Conservation (phyloP, 371 early-diverging fungal genomes). For the Mortierella sp. region DNA sequence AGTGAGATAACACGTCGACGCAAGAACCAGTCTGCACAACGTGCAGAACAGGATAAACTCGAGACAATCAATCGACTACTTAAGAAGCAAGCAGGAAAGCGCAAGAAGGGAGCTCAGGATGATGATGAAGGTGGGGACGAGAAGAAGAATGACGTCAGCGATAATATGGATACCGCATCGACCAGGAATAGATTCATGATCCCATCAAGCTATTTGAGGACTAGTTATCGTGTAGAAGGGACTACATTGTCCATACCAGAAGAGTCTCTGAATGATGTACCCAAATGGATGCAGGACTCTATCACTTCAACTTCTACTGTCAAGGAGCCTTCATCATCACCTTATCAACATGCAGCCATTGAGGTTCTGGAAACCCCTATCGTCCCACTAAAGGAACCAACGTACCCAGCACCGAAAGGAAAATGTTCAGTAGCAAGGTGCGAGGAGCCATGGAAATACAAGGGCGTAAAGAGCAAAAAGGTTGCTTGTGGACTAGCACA, state of each 20-base stretch:
- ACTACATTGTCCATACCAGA: slow-evolving; percentile 52
- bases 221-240: slow-evolving; percentile 18
- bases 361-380: slow-evolving; percentile 31
- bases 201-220: slow-evolving; percentile 37
- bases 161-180: neutral
- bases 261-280: slow-evolving; percentile 32
- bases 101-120: slow-evolving; percentile 58
- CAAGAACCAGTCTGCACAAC: slow-evolving; percentile 82
- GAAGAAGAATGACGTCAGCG: slow-evolving; percentile 15
- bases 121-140: slow-evolving; percentile 52
- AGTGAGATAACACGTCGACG: slow-evolving; percentile 83
- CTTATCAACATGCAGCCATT: slow-evolving; percentile 16
- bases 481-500: slow-evolving; percentile 50
- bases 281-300: slow-evolving; percentile 36
- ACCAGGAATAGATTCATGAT: slow-evolving; percentile 19
- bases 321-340: neutral
- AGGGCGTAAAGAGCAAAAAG: slow-evolving; percentile 47
- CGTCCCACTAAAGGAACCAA: slow-evolving; percentile 31
- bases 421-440: slow-evolving; percentile 35
- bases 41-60: slow-evolving; percentile 82
- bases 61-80: slow-evolving; percentile 82
- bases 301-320: neutral
- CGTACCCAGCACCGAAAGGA: slow-evolving; percentile 38
- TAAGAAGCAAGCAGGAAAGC: slow-evolving; percentile 82
- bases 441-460: slow-evolving; percentile 43